Evolutionary conservation across 225 moss, liverwort and hornwort genomes (phyloP), one percentile per base, ranked within the genome.

Genomic region (Anthoceros angustus): DNA sequence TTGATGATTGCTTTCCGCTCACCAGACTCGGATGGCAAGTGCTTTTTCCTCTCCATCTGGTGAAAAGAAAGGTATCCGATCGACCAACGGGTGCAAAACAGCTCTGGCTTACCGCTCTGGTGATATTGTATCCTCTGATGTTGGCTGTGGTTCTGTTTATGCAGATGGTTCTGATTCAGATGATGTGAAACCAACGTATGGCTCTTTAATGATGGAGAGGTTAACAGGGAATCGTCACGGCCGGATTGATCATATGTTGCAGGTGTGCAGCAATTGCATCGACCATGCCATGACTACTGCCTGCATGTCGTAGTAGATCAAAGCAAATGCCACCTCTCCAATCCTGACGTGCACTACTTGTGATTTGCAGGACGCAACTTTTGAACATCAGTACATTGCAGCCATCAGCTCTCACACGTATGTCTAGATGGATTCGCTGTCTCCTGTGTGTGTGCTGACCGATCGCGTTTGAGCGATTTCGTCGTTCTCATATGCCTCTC

Each of bases 361-460:
- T 12, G 41, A 4, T 42, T 63, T 66, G 50, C 79, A 98, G 98
- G 98, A 98, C 79, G 75, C 98, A 63, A 98, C 98, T 63, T 98
- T 92, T 68, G 98, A 98, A 79, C 98, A 98, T 65, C 98, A 87
- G 76, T 98, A 98, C 74, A 87, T 98, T 73, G 85, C 98, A 42
- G 98, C 88, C 66, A 87, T 98, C 74, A 98, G 92, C 73, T 98
- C 92, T 63, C 98, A 98, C 74, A 98, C 98, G 98, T 98, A 78
- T 81, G 84, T 74, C 41, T 12, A 12, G 32, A 32, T 32, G 32
- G 24, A 55, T 12, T 68, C 41, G 43, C 40, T 24, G 6, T 40
- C 11, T 49, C 43, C 55, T 45, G 60, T 55, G n/a, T 25, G 26
- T 50, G 14, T 60, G 15, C 67, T 68, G 42, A 43, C 21, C 12